A percentile compares a stretch with the other conserved stretches of the same genome.
phyloP scores from a whole-genome alignment of 139 green algal species.

The Chlamydomonas applanata region DNA sequence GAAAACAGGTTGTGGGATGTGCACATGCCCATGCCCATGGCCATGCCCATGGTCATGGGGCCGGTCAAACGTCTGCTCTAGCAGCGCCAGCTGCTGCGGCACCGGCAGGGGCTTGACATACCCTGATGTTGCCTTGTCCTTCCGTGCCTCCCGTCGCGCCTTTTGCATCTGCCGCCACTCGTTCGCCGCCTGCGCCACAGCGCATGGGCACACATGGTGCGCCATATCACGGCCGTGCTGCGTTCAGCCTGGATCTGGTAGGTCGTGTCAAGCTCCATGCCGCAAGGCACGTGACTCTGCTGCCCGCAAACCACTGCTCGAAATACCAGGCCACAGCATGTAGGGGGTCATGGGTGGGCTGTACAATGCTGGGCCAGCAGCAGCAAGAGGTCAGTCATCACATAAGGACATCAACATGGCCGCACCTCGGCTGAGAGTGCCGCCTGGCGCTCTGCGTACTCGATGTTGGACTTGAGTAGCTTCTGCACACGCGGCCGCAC shows the following conservation, averaged over 20 bases:
- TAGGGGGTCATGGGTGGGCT: too few relatives aligned
- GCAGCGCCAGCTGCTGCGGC: background rate
- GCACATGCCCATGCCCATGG: background rate
- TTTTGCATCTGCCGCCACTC: constrained; percentile 2
- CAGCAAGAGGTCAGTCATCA: too few relatives aligned
- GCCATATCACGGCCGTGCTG: too few relatives aligned
- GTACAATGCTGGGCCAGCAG: too few relatives aligned
- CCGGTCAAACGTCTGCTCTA: background rate
- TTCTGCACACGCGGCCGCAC: constrained; percentile 18
- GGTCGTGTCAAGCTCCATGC: too few relatives aligned
- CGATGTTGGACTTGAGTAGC: constrained; percentile 18
- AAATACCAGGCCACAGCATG: too few relatives aligned
- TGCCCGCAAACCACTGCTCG: too few relatives aligned
- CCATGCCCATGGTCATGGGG: background rate
- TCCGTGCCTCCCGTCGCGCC: background rate
- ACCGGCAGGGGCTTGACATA: background rate
- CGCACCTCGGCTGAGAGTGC: background rate
- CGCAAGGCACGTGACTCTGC: too few relatives aligned
- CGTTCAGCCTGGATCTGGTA: too few relatives aligned
- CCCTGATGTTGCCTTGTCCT: background rate
- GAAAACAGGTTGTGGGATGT: background rate
- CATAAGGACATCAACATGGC: too few relatives aligned
- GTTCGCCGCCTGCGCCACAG: background rate
- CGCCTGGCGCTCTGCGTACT: background rate
- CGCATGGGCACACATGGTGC: background rate